A percentile compares a stretch with the other conserved stretches of the same genome.
Evolutionary conservation across 2,329 filamentous ascomycete genomes (phyloP).

Genomic region (Didymella pinodella): DNA sequence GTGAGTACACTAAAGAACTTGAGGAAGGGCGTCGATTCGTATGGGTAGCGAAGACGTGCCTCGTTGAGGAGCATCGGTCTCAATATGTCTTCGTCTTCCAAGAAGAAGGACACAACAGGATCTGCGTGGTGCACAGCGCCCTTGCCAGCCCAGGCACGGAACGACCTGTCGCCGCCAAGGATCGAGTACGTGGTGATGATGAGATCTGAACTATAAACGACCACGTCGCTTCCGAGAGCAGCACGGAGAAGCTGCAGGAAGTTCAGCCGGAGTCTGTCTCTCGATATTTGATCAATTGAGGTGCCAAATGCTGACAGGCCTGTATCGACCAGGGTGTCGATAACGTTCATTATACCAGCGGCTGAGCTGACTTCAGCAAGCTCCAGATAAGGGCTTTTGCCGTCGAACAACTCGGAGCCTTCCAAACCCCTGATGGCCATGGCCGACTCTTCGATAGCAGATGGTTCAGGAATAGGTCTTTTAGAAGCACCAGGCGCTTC

Average conservation of each 20-base stretch:
- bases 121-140: slow-evolving; percentile 32
- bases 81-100: slow-evolving; percentile 63
- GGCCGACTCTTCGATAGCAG: slow-evolving; percentile 41
- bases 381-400: slow-evolving; percentile 35
- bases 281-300: slow-evolving; percentile 61
- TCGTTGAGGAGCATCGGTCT: slow-evolving; percentile 69
- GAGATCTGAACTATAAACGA: slow-evolving; percentile 77
- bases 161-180: slow-evolving; percentile 60
- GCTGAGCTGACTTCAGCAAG: slow-evolving; percentile 38
- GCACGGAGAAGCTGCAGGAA: slow-evolving; percentile 76
- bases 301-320: slow-evolving; percentile 55
- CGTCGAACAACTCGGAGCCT: slow-evolving; percentile 38
- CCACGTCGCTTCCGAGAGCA: slow-evolving; percentile 63
- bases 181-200: slow-evolving; percentile 71
- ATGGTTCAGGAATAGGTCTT: slow-evolving; percentile 25
- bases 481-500: slow-evolving; percentile 30
- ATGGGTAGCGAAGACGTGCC: slow-evolving; percentile 81
- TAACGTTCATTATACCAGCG: slow-evolving; percentile 36
- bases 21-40: slow-evolving; percentile 82
- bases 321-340: slow-evolving; percentile 38
- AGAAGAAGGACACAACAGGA: slow-evolving; percentile 60
- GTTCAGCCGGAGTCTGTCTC: slow-evolving; percentile 68
- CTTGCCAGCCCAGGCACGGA: slow-evolving; percentile 44
- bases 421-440: slow-evolving; percentile 35
- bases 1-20: slow-evolving; percentile 73